Percentiles rank a stretch among this genome's conserved stretches.
These are phyloP conservation scores for Pseudonitzschia multiseries DNA, from an alignment of 108 stramenopile species.

Conservation along the genomic window DNA sequence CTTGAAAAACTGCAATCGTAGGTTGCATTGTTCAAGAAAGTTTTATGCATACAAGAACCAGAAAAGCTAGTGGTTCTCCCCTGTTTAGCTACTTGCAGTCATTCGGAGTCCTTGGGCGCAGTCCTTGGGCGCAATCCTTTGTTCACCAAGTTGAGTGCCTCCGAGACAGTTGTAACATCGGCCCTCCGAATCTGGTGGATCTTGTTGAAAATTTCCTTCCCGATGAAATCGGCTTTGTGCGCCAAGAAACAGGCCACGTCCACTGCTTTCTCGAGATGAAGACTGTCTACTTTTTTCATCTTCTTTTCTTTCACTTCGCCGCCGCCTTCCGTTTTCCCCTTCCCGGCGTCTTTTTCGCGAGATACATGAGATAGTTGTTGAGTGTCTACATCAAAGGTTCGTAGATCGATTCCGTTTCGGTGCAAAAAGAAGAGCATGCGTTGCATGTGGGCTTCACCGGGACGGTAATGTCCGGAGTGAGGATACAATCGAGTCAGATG, in stretches of 20 bases:
- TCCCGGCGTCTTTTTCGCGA: slow-evolving; percentile 47
- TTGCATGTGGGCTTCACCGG: slow-evolving; percentile 85
- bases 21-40: too few species aligned
- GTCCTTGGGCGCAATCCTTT: slow-evolving; percentile 12
- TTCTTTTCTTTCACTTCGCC: slow-evolving; percentile 68
- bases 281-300: slow-evolving; percentile 68
- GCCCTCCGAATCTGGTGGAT: slow-evolving; percentile 80
- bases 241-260: slow-evolving; percentile 79
- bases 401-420: slow-evolving; percentile 69
- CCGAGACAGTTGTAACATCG: slow-evolving; percentile 49
- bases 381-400: slow-evolving; percentile 81
- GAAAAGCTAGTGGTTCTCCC: too few species aligned
- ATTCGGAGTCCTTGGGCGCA: too few species aligned
- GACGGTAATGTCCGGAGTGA: slow-evolving; percentile 94
- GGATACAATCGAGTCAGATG: slow-evolving; percentile 81
- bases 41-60: too few species aligned
- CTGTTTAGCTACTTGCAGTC: too few species aligned
- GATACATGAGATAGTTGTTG: slow-evolving; percentile 89
- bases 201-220: slow-evolving; percentile 71
- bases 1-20: too few species aligned
- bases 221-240: slow-evolving; percentile 79
- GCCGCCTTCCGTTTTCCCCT: neutral
- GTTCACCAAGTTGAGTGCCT: slow-evolving; percentile 50
- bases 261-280: slow-evolving; percentile 65
- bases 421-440: slow-evolving; percentile 82